Base-by-base conservation (phyloP, 495 filamentous ascomycete species). In the Physcia stellaris region DNA sequence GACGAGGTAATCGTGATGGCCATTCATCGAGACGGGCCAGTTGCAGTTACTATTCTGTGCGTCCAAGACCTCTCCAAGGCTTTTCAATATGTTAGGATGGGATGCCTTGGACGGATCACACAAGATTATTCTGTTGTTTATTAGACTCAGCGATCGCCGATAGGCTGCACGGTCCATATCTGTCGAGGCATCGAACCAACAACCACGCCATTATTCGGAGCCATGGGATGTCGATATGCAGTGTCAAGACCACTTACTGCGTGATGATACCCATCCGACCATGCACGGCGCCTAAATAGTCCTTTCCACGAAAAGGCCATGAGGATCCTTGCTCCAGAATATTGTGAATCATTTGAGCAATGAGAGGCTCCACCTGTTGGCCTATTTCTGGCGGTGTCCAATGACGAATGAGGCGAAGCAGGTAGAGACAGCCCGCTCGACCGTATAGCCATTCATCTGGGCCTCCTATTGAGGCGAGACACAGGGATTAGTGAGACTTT, bases 231-330 rank as follows among this genome's bases (percentile, higher is more conserved):
- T n/a, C n/a, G n/a, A n/a, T n/a, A n/a, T n/a, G n/a, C n/a, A n/a
- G n/a, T n/a, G n/a, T n/a, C n/a, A n/a, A 45, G 4, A 79, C 58
- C 0, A 77, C 62, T n/a, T 79, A 50, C 48, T 80, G 77, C 4
- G 66, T 69, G 36, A 80, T 54, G 51, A 78, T 79, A 1, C 77
- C 72, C 26, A 78, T 62, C 4, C 62, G 57, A 6, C 77, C 77
- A 43, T 80, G 75, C 2, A 63, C 70, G 3, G 76, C 71, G 24
- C 77, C 77, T 4, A 77, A 45, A 48, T 75, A 79, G 1, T 62
- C 55, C 23, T 64, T 69, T n/a, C 60, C 64, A 35, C 70, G 66
- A 71, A 68, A 79, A 33, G 48, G 61, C 77, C 77, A 79, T 42
- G 70, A 41, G 44, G 68, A 31, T 46, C 63, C 38, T 59, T 62